phyloP scores from a whole-genome alignment of 192 early-diverging fungal species.

The Entomortierella lignicola region DNA sequence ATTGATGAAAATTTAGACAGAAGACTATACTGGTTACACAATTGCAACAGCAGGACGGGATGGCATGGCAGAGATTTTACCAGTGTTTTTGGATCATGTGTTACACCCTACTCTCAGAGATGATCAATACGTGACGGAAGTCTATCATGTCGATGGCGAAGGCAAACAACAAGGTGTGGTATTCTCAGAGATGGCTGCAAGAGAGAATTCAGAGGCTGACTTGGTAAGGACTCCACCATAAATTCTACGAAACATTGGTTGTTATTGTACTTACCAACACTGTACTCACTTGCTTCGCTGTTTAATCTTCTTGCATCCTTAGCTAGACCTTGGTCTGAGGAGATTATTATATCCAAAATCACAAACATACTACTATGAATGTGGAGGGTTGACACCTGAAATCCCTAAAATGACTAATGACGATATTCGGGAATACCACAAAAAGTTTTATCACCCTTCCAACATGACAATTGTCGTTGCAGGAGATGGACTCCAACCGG shows the following conservation, averaged over 20 bases:
- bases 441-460: slow-evolving; percentile 75
- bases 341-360: slow-evolving; percentile 57
- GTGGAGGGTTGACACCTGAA: slow-evolving; percentile 79
- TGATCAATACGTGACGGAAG: slow-evolving; percentile 82
- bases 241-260: too few relatives aligned
- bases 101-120: slow-evolving; percentile 77
- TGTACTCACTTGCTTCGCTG: background rate
- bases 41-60: slow-evolving; percentile 71
- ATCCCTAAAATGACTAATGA: slow-evolving; percentile 79
- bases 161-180: slow-evolving; percentile 86
- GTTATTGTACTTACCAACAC: too few relatives aligned
- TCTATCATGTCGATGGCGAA: slow-evolving; percentile 79
- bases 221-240: slow-evolving; percentile 28
- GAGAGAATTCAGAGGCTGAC: slow-evolving; percentile 79
- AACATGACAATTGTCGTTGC: slow-evolving; percentile 77
- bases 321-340: slow-evolving; percentile 67
- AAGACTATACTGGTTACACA: slow-evolving; percentile 78
- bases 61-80: slow-evolving; percentile 78
- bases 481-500: slow-evolving; percentile 59
- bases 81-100: slow-evolving; percentile 86
- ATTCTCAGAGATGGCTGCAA: slow-evolving; percentile 77
- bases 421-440: slow-evolving; percentile 82
- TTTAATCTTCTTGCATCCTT: background rate
- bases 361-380: slow-evolving; percentile 77
- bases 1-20: too few relatives aligned